phyloP scores from a whole-genome alignment of 139 green algal species.

The Spirogloea muscicola region DNA sequence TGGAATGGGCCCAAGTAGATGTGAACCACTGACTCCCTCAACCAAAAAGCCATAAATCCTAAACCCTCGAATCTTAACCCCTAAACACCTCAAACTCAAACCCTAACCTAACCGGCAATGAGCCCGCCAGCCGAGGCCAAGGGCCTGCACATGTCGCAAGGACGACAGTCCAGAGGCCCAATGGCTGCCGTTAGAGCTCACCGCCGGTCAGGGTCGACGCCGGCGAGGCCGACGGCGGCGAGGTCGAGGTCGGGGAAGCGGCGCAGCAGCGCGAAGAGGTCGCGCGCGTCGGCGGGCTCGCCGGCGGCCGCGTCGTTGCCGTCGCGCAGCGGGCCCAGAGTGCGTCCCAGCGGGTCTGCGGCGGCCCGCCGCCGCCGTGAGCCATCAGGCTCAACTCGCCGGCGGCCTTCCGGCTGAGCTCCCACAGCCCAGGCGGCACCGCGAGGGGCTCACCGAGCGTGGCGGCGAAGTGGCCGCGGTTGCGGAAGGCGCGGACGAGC shows the following conservation, averaged over 20 bases:
- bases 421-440: neutral
- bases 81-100: no score
- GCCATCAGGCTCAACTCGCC: neutral
- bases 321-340: constrained; percentile 23
- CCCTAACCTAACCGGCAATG: no score
- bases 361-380: no score
- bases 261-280: constrained; percentile 30
- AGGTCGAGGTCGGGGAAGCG: constrained; percentile 42
- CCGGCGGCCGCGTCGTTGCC: neutral
- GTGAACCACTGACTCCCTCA: no score
- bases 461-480: constrained; percentile 30
- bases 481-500: constrained; percentile 27
- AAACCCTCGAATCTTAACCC: neutral
- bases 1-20: no score
- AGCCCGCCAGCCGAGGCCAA: no score
- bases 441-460: constrained; percentile 10
- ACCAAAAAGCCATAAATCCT: neutral
- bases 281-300: constrained; percentile 19
- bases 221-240: constrained; percentile 11
- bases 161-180: no score
- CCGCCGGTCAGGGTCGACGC: constrained; percentile 24
- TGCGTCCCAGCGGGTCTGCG: constrained; percentile 24
- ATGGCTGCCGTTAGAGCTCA: neutral
- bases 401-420: neutral
- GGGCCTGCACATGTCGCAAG: no score